Evolutionary conservation across 495 filamentous ascomycete genomes (phyloP), one percentile per base, ranked within the genome.

Genomic region (Lepraria neglecta): DNA sequence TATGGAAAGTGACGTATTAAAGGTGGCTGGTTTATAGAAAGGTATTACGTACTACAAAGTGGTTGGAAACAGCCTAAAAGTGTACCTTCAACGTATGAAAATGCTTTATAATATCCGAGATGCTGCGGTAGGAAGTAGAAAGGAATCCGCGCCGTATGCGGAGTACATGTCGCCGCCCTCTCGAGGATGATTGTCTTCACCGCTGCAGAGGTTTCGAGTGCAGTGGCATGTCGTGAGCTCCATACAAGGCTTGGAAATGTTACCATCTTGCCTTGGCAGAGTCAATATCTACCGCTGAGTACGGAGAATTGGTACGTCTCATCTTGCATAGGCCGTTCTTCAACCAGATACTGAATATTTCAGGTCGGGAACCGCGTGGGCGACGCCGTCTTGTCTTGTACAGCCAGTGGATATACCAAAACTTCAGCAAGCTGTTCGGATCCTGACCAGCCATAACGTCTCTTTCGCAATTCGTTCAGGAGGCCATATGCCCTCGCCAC

Each of bases 381-480:
- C 72, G 2, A 48, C 68, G 31, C 74, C 76, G 0, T 69, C 55
- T 44, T 76, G 75, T 55, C 69, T 76, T 44, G 64, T 76, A 19
- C 71, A 74, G 62, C 75, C 74, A 4, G 50, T 59, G 0, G 64
- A 60, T 21, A 65, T 70, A 2, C 28, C 66, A 11, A 74, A 76
- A 38, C 68, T 78, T 19, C 65, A 73, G 15, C 24, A 53, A 6
- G 69, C 65, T 1, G 66, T 78, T 46, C 64, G 59, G 19, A 68
- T 68, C 24, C 56, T 78, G 15, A 61, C 65, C 14, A 42, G 50
- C 2, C 54, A 59, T 1, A 44, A 65, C 17, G 53, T 45, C 0
- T 61, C 61, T 5, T 76, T 83, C 50, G 79, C 78, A 30, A 69
- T 83, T 12, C 76, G 77, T 52, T 74, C 77, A 54, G 80, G 79